phyloP scores from a whole-genome alignment of 2,329 filamentous ascomycete genomes.

The Hypoxylon sp. region DNA sequence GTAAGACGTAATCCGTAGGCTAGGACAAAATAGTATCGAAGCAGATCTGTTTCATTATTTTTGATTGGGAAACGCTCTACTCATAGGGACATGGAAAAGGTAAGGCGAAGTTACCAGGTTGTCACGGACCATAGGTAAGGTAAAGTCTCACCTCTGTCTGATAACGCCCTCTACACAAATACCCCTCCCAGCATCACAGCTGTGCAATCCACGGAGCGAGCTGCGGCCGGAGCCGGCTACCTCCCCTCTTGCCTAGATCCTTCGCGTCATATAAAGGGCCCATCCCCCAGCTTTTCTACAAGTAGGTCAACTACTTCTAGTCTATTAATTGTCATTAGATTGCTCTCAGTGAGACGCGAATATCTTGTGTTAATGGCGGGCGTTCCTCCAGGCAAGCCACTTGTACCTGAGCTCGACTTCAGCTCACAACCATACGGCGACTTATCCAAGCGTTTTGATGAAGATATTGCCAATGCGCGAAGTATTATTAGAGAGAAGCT shows the following conservation, averaged over 20 bases:
- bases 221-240: not conserved
- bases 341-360: not conserved
- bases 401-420: slow-evolving; percentile 46
- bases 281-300: not conserved
- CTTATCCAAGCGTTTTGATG: slow-evolving; percentile 34
- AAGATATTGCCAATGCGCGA: slow-evolving; percentile 34
- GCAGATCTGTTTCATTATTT: not conserved
- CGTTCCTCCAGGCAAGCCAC: slow-evolving; percentile 44
- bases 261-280: not conserved
- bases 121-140: slow-evolving; percentile 16
- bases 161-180: not conserved
- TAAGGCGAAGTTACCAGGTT: slow-evolving; percentile 17
- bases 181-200: not conserved
- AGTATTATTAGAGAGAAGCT: slow-evolving; percentile 48
- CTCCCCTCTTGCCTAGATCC: not conserved
- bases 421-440: slow-evolving; percentile 42
- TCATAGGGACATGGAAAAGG: slow-evolving; percentile 4
- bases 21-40: slow-evolving; percentile 1
- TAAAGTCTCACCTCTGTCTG: slow-evolving; percentile 8
- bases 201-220: not conserved
- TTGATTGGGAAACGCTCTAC: slow-evolving; percentile 13
- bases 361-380: slow-evolving; percentile 42
- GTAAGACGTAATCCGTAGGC: slow-evolving; percentile 7
- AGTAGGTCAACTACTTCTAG: not conserved
- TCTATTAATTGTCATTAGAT: not conserved